Base-by-base conservation (phyloP, 495 filamentous ascomycete species). In the Geoglossum glabrum region DNA sequence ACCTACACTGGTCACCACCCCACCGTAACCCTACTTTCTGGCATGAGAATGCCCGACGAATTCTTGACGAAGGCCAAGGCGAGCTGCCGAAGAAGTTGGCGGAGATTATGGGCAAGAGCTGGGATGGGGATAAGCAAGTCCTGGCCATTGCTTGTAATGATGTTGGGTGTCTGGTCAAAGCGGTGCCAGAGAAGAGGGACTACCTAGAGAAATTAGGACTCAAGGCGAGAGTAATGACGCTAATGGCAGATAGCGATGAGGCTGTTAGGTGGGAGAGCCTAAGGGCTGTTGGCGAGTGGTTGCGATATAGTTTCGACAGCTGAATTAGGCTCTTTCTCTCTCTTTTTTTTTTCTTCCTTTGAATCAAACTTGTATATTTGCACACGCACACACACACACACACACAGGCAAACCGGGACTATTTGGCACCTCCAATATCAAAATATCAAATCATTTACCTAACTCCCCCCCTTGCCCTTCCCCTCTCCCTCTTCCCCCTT, bases 91-190 rank as follows among this genome's bases (percentile, higher is more conserved):
- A 81, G 69, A 87, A 89, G 69, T 73, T 98, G 19, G 85, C 85
- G 4, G 87, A 93, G 65, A 95, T 95, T 43, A 75, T 98, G 70
- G 71, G 75, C 30, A 89, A 93, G 73, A 68, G 65, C 50, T 96
- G 89, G 89, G 86, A 89, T 15, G 84, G 81, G 58, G 93, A 97
- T 69, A 96, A 95, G 74, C 85, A 92, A 64, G 90, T 97, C 23
- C 75, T 98, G 60, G 92, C 93, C 0, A 92, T 97, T 67, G 93
- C 84, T 23, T 96, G 89, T 70, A 96, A 96, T 65, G 92, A 98
- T 68, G 77, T 97, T 21, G 90, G 87, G 15, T 83, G 74, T 58
- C 71, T 98, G 56, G 90, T 98, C 26, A 88, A 85, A 64, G 89
- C 93, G 70, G 82, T 90, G 52, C 87, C 92, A 5, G 90, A 94